Percentiles rank a stretch among this genome's conserved stretches.
These are phyloP conservation scores for Phaeosphaeria sp. DNA, from an alignment of 2,329 filamentous ascomycete genomes.

Conservation along the genomic window DNA sequence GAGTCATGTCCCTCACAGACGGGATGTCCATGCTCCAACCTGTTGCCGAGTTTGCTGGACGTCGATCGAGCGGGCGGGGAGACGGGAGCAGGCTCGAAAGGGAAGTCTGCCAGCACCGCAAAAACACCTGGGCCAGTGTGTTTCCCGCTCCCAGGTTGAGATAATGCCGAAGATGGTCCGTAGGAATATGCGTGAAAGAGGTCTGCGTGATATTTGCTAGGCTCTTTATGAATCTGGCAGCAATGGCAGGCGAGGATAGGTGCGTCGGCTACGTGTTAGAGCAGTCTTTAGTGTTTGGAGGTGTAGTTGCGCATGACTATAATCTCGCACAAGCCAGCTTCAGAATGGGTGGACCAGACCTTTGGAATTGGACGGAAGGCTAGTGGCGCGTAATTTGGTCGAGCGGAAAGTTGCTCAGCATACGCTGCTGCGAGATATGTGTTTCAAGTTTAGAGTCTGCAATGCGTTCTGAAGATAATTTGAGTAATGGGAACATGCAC, in stretches of 20 bases:
- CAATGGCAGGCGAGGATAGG: neutral
- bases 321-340: neutral
- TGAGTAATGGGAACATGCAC: neutral
- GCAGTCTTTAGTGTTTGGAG: neutral
- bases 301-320: neutral
- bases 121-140: neutral
- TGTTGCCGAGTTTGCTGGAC: neutral
- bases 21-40: neutral
- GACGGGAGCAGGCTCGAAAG: slow-evolving; percentile 3
- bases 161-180: neutral
- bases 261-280: neutral
- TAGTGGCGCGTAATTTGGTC: neutral
- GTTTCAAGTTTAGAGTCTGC: neutral
- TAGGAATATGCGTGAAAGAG: neutral
- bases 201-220: neutral
- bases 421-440: neutral
- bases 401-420: neutral
- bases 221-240: neutral
- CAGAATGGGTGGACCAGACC: neutral
- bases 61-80: slow-evolving; percentile 7
- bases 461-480: neutral
- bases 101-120: slow-evolving; percentile 1
- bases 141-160: neutral
- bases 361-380: neutral
- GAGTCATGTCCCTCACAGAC: slow-evolving; percentile 2